Percentiles rank a stretch among this genome's conserved stretches.
These are phyloP conservation scores for Candida coleopterorum DNA, from an alignment of 805 yeast genomes.

Conservation along the genomic window DNA sequence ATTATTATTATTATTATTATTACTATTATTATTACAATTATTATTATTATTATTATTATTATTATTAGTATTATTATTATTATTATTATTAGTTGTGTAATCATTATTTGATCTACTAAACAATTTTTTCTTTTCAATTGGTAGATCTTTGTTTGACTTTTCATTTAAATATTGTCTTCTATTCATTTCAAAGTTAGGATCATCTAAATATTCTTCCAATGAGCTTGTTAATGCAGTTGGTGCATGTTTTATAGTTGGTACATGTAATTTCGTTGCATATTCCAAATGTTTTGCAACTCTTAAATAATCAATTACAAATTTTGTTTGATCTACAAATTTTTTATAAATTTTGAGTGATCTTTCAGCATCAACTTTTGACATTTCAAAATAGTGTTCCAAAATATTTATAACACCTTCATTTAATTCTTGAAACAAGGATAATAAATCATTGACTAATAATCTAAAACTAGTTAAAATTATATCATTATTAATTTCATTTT, in stretches of 20 bases:
- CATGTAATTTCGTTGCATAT: slow-evolving; percentile 80
- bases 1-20: background rate
- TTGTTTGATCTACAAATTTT: slow-evolving; percentile 78
- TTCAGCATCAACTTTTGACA: slow-evolving; percentile 81
- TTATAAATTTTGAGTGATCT: slow-evolving; percentile 81
- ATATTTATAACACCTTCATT: slow-evolving; percentile 95
- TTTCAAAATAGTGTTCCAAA: slow-evolving; percentile 91
- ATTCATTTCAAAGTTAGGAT: slow-evolving; percentile 77
- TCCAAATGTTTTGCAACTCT: slow-evolving; percentile 87
- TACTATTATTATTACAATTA: slow-evolving; percentile 1
- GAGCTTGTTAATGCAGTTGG: slow-evolving; percentile 88
- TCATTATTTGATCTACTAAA: slow-evolving; percentile 3
- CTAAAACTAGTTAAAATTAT: slow-evolving; percentile 79
- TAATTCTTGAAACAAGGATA: slow-evolving; percentile 80
- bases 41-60: slow-evolving; percentile 1
- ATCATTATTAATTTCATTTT: slow-evolving; percentile 80
- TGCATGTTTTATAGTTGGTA: slow-evolving; percentile 95
- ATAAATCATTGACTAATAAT: slow-evolving; percentile 82
- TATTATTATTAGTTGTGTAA: slow-evolving; percentile 1
- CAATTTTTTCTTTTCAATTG: slow-evolving; percentile 1
- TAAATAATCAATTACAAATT: slow-evolving; percentile 80
- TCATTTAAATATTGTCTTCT: slow-evolving; percentile 74
- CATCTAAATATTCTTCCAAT: slow-evolving; percentile 82
- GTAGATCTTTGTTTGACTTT: slow-evolving; percentile 37
- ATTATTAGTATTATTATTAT: background rate